Percentiles rank a stretch among this genome's conserved stretches.
These are phyloP conservation scores for Plasmodium billcollinsi DNA, from an alignment of 169 alveolate genomes.

Conservation along the genomic window DNA sequence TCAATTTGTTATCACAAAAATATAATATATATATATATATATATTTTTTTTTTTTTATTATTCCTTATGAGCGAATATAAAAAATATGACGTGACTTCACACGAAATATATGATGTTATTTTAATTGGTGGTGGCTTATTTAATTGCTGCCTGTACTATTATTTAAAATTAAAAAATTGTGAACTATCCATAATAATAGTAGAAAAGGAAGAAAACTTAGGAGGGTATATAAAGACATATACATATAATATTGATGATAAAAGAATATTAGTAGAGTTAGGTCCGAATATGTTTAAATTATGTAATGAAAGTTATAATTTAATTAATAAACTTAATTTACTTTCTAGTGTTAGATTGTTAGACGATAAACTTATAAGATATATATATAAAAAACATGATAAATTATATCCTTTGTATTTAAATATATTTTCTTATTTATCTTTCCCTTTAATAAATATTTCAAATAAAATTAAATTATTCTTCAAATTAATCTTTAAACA, in stretches of 20 bases:
- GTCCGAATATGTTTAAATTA: constrained; percentile 48
- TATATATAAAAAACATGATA: not conserved
- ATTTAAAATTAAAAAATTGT: constrained; percentile 15
- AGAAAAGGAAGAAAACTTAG: constrained; percentile 38
- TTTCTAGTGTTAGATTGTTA: constrained; percentile 8
- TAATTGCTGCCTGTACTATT: constrained; percentile 40
- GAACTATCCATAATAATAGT: constrained; percentile 7
- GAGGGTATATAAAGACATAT: constrained; percentile 48
- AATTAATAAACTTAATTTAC: constrained; percentile 7
- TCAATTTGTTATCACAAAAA: no score
- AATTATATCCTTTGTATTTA: constrained; percentile 25
- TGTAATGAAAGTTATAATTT: constrained; percentile 38
- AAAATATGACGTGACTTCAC: not conserved
- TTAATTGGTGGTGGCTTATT: constrained; percentile 52
- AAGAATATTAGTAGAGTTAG: constrained; percentile 20
- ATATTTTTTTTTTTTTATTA: no score
- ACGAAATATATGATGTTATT: constrained; percentile 29
- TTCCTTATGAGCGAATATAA: not conserved
- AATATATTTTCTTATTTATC: constrained; percentile 14
- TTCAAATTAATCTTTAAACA: constrained; percentile 16
- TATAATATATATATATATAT: no score
- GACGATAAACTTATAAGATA: constrained; percentile 12
- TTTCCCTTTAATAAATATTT: constrained; percentile 29
- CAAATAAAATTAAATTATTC: constrained; percentile 54
- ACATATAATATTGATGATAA: constrained; percentile 4